phyloP scores from a whole-genome alignment of 345 rosid genomes.

The Corymbia maculata region DNA sequence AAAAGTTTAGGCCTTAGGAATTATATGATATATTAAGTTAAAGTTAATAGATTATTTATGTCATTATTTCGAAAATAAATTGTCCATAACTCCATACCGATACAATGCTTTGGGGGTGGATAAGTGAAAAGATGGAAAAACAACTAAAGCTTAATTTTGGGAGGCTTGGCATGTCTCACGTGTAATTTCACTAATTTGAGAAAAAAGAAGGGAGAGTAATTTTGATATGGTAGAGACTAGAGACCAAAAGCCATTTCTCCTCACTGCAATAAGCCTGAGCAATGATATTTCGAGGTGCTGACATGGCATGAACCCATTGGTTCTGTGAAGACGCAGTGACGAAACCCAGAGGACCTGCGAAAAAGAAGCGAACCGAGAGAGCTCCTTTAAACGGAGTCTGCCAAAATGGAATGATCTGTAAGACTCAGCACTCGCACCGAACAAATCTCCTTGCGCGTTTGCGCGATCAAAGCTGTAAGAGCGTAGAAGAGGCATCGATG shows the following conservation, averaged over 20 bases:
- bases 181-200: neutral
- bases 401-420: neutral
- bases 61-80: neutral
- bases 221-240: neutral
- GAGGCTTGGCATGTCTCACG: neutral
- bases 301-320: neutral
- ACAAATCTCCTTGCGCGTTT: neutral
- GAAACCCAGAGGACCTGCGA: neutral
- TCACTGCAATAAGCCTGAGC: neutral
- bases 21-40: accelerated
- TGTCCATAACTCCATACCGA: neutral
- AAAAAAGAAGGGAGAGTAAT: neutral
- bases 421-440: neutral
- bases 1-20: accelerated
- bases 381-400: neutral
- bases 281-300: neutral
- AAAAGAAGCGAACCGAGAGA: neutral
- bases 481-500: constrained; percentile 8
- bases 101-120: neutral
- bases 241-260: neutral
- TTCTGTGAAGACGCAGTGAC: neutral
- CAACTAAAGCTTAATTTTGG: neutral
- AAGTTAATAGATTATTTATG: too few species aligned
- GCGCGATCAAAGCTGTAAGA: neutral
- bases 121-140: neutral